Percentiles rank a stretch among this genome's conserved stretches.
Conservation (phyloP, 176 grass and related monocot species). For the Cenchrus fungigraminus region DNA sequence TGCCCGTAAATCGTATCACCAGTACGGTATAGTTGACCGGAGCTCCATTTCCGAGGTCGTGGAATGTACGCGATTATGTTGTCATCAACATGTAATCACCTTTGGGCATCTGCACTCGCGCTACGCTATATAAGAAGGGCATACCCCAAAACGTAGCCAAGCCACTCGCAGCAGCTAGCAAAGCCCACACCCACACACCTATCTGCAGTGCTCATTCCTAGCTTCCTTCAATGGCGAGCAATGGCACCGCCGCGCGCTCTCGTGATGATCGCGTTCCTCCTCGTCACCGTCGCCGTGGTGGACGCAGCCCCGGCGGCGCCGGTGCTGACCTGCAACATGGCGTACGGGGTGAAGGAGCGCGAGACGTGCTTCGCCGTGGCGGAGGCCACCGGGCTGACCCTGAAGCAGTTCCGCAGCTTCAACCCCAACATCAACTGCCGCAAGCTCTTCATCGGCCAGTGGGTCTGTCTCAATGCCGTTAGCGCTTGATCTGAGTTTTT, state of each 20-base stretch:
- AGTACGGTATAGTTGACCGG: background rate
- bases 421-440: constrained; percentile 56
- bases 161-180: background rate
- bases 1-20: background rate
- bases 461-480: constrained; percentile 41
- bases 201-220: background rate
- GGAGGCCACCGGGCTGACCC: background rate
- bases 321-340: constrained; percentile 33
- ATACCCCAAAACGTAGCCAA: background rate
- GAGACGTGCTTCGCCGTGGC: constrained; percentile 45
- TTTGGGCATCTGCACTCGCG: background rate
- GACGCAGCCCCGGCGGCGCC: background rate
- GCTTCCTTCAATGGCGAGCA: constrained; percentile 43
- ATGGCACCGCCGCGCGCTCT: constrained; percentile 12
- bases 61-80: background rate
- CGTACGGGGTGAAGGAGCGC: constrained; percentile 19
- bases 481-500: background rate
- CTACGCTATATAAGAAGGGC: no score
- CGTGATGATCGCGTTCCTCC: constrained; percentile 34
- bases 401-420: constrained; percentile 36
- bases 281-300: constrained; percentile 30
- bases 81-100: background rate
- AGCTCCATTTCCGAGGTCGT: constrained; percentile 2
- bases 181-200: background rate
- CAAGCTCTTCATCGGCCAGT: constrained; percentile 49